Base-by-base conservation (phyloP, 208 protist genomes). In the Jaenimonas drosophilae region DNA sequence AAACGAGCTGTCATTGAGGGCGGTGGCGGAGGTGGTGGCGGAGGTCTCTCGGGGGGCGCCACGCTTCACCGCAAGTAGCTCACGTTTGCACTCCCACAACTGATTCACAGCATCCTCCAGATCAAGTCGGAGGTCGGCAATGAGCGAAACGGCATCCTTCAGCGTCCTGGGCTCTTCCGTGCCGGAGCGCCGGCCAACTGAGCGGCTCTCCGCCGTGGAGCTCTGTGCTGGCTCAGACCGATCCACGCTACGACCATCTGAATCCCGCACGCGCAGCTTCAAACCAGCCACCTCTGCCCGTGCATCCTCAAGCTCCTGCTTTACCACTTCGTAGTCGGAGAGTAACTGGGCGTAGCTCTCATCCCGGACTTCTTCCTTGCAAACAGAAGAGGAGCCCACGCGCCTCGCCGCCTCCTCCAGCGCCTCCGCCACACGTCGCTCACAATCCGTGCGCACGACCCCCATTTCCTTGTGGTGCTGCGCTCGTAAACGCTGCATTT, bases 1-100 rank as follows among this genome's bases (percentile, higher is more conserved):
- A 7, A 74, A 38, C 40, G 89, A 81, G 28, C 91, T 70, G 20
- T 43, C 52, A 5, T 76, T 60, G 9, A 91, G 46, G 2, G 57
- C 59, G 2, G 65, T 59, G 1, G 36, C 24, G 1, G 34, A 1
- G 20, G 44, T 24, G 6, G 17, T 1, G 25, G 24, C 30, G 14
- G 21, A 3, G n/a, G 48, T 48, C 44, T 57, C 50, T 17, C 19
- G 30, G 39, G 27, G 43, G 6, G 46, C 14, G 24, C 59, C 40
- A 30, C 57, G 54, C 24, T 67, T 57, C 1, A 59, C 38, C 17
- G 63, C 59, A 26, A 77, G 48, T 7, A 67, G 44, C 23, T 64
- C 62, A 16, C 61, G 54, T 47, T 76, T 77, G 17, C 54, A n/a
- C 14, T 42, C 40, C 39, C 54, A 76, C 23, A 77, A 39, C 45